Base-by-base conservation (phyloP, 768 basidiomycete genomes). In the Psilocybe azurescens region DNA sequence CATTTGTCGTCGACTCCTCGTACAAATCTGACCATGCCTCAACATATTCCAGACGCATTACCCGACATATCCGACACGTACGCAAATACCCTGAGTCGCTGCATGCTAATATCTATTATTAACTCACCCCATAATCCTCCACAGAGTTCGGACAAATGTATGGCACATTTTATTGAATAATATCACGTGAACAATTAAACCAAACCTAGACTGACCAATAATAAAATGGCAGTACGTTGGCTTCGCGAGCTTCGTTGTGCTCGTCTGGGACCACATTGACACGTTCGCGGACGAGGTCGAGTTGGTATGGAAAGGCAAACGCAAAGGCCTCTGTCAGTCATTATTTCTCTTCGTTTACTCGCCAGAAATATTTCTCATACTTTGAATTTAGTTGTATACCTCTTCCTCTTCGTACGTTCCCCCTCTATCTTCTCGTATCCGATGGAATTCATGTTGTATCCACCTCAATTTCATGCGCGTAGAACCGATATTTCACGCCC, bases 401-500 rank as follows among this genome's bases (percentile, higher is more conserved):
- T 82, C 7, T 82, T 83, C 62, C 70, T 82, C 20, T 67, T 82
- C 57, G 81, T 81, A 49, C 18, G 78, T 70, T 24, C 24, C 11
- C 16, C 48, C 2, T 29, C 13, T 46, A 3, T 47, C 18, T 7
- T 38, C 16, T 59, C 39, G 16, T 24, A 11, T 29, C 59, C 2
- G 11, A 5, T 30, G 3, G 50, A 29, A 36, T 20, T 46, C 28
- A 54, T 24, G 24, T 8, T 9, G 36, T 11, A 30, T 8, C 28
- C 29, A 5, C 24, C 8, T 46, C 36, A n/a, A 20, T 18, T 13
- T 9, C 36, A 29, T 5, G 11, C 38, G 36, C 36, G 3, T 32
- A 89, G 87, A 89, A 89, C 65, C 83, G 88, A 28, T 89, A 89
- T 66, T 72, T 89, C 18, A 87, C 84, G 0, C 87, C 87, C 0